A percentile compares a stretch with the other conserved stretches of the same genome.
Evolutionary conservation across 139 green algal species (phyloP).

Genomic region (Picochlorum sp.): DNA sequence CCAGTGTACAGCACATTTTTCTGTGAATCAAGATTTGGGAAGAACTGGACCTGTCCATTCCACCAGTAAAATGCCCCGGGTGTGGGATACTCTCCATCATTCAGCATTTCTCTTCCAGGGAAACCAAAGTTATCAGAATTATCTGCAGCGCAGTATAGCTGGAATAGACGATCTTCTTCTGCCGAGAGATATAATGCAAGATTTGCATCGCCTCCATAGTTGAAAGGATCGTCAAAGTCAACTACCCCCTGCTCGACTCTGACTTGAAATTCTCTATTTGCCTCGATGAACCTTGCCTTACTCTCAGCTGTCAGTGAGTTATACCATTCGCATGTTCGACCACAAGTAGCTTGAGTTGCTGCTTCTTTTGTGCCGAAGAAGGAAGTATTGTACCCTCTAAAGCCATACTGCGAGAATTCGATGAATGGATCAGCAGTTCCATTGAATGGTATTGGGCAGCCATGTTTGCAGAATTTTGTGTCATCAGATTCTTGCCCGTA

Average conservation of each 20-base stretch:
- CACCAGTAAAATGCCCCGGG: constrained; percentile 46
- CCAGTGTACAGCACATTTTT: constrained; percentile 36
- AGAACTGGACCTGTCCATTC: constrained; percentile 34
- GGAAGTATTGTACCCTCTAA: constrained; percentile 37
- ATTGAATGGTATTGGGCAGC: constrained; percentile 38
- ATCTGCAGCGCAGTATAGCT: constrained; percentile 25
- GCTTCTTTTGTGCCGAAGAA: background rate
- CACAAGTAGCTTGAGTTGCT: constrained; percentile 34
- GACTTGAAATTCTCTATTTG: constrained; percentile 5
- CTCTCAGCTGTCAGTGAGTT: background rate
- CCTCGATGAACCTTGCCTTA: background rate
- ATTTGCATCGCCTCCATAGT: background rate
- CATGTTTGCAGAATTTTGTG: constrained; percentile 33
- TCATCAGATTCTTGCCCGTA: constrained; percentile 7
- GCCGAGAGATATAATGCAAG: constrained; percentile 13
- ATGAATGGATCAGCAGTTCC: constrained; percentile 53
- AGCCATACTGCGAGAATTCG: constrained; percentile 51
- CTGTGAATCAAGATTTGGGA: constrained; percentile 53
- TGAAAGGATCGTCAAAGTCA: constrained; percentile 10
- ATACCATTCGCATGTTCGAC: constrained; percentile 43
- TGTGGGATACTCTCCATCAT: constrained; percentile 9
- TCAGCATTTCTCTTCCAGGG: constrained; percentile 7
- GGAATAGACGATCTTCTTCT: constrained; percentile 26
- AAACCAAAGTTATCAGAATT: constrained; percentile 35
- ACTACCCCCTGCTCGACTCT: constrained; percentile 5